phyloP scores from a whole-genome alignment of 192 early-diverging fungal genomes.

The Martensiomyces pterosporus region DNA sequence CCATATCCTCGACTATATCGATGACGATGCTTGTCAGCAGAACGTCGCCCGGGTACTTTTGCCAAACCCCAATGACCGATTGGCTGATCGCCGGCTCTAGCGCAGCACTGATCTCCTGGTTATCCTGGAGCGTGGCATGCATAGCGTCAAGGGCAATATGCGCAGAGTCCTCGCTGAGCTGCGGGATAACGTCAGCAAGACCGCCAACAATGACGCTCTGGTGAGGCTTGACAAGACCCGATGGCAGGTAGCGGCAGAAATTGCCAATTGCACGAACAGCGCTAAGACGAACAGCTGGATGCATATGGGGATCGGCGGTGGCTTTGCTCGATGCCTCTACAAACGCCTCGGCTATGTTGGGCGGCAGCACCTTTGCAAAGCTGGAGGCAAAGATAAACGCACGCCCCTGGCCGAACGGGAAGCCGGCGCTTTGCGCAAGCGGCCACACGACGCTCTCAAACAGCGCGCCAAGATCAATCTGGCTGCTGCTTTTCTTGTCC shows the following conservation, averaged over 20 bases:
- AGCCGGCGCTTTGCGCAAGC: conserved; percentile 47
- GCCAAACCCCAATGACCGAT: conserved; percentile 75
- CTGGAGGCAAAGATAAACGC: conserved; percentile 83
- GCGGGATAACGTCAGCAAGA: conserved; percentile 36
- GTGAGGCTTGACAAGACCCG: conserved; percentile 29
- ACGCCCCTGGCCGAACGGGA: conserved; percentile 85
- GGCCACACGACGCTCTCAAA: conserved; percentile 81
- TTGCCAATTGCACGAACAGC: conserved; percentile 47
- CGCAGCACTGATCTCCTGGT: conserved; percentile 65
- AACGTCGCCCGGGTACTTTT: conserved; percentile 71
- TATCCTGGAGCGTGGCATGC: conserved; percentile 52
- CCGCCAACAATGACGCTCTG: conserved; percentile 33
- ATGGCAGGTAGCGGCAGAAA: conserved; percentile 36
- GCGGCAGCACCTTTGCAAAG: conserved; percentile 69
- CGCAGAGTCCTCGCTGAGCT: conserved; percentile 49
- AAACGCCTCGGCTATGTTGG: conserved; percentile 64
- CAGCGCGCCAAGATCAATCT: conserved; percentile 69
- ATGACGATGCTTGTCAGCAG: conserved; percentile 68
- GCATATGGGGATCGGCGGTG: conserved; percentile 44
- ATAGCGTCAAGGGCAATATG: conserved; percentile 48
- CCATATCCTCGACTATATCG: conserved; percentile 75
- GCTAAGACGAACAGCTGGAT: conserved; percentile 43
- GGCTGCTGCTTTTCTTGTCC: conserved; percentile 17
- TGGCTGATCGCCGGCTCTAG: conserved; percentile 70
- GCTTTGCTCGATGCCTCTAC: conserved; percentile 73